These are phyloP conservation scores for Mucor ambiguus DNA, from an alignment of 371 early-diverging fungal species.

Conservation along the genomic window DNA sequence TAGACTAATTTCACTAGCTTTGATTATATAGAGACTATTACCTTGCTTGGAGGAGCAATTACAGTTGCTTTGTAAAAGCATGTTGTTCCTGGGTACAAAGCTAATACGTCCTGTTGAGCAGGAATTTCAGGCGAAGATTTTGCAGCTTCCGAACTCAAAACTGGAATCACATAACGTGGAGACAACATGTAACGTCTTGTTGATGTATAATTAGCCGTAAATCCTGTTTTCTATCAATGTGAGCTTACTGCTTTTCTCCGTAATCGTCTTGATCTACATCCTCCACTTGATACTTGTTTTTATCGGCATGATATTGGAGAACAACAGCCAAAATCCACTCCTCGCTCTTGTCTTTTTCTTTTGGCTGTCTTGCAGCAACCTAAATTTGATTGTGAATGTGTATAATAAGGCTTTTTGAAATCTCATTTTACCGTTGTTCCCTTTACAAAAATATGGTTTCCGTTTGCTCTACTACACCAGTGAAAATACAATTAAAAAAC, in stretches of 20 bases:
- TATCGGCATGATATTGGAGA: constrained; percentile 62
- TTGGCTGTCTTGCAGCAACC: constrained; percentile 68
- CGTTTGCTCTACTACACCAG: constrained; percentile 1
- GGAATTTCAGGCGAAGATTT: constrained; percentile 57
- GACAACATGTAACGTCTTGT: constrained; percentile 62
- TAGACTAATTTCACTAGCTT: not conserved
- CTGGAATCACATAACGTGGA: constrained; percentile 63
- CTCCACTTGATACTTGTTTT: constrained; percentile 72
- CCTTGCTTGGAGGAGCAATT: constrained; percentile 71
- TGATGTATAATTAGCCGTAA: not conserved
- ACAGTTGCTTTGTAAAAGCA: constrained; percentile 87
- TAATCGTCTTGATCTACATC: constrained; percentile 75
- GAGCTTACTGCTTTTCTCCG: constrained; percentile 60
- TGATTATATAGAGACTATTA: constrained; percentile 21
- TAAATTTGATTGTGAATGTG: not conserved
- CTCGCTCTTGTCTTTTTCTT: constrained; percentile 62
- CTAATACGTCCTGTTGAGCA: constrained; percentile 72
- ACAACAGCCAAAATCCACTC: constrained; percentile 80
- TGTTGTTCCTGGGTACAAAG: constrained; percentile 83
- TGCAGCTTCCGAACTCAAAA: constrained; percentile 54
- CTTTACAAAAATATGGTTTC: constrained; percentile 36
- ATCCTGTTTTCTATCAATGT: not conserved
- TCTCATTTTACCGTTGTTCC: constrained; percentile 37
- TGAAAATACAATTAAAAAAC: not conserved
- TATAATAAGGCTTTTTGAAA: not conserved